A percentile compares a stretch with the other conserved stretches of the same genome.
Evolutionary conservation across 768 basidiomycete genomes (phyloP).

Genomic region (Russula lepida): DNA sequence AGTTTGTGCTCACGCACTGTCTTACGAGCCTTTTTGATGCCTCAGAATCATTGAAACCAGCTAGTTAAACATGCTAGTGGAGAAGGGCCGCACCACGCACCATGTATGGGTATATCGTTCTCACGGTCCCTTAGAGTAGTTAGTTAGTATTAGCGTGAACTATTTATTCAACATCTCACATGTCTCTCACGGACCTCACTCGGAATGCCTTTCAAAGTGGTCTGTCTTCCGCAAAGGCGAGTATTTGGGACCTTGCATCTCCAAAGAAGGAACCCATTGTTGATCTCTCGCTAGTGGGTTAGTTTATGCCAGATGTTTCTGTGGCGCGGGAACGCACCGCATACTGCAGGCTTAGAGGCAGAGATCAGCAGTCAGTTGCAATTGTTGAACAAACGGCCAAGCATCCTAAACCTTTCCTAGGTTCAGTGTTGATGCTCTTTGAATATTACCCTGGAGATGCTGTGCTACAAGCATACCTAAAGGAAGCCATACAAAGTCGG

Average conservation of each 20-base stretch:
- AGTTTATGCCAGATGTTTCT: slow-evolving; percentile 54
- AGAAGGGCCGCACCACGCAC: neutral
- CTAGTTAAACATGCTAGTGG: neutral
- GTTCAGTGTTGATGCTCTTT: slow-evolving; percentile 61
- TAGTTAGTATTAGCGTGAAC: neutral
- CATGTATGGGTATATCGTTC: neutral
- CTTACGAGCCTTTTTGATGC: neutral
- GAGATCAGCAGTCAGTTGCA: slow-evolving; percentile 51
- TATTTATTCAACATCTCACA: slow-evolving; percentile 24
- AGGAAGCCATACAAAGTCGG: slow-evolving; percentile 45
- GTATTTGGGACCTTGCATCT: slow-evolving; percentile 18
- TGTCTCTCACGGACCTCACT: slow-evolving; percentile 65
- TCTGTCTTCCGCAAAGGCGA: slow-evolving; percentile 53
- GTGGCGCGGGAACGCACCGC: slow-evolving; percentile 35
- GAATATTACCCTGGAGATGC: slow-evolving; percentile 63
- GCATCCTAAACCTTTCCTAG: slow-evolving; percentile 30
- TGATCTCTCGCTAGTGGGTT: slow-evolving; percentile 47
- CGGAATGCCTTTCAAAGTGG: slow-evolving; percentile 69
- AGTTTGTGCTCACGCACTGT: neutral
- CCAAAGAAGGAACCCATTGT: neutral
- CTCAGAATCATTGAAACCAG: neutral
- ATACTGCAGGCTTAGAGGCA: slow-evolving; percentile 37
- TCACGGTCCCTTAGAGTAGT: neutral
- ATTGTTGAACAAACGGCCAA: neutral
- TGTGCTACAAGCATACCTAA: slow-evolving; percentile 57